A percentile compares a stretch with the other conserved stretches of the same genome.
Evolutionary conservation across 352 stramenopile species (phyloP).

Genomic region (Pythium grandisporangium): DNA sequence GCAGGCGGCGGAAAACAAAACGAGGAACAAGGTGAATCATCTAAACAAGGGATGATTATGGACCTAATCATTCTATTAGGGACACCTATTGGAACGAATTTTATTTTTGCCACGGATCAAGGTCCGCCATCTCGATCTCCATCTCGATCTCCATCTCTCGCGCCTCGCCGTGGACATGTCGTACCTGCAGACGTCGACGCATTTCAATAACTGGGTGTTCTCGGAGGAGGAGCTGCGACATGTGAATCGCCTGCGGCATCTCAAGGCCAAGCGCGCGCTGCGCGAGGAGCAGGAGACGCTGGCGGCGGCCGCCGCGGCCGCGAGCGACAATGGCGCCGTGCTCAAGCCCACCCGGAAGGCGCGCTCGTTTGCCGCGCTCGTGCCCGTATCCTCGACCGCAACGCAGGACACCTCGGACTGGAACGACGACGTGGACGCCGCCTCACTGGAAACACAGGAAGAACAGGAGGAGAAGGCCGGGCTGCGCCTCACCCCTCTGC

Average conservation of each 20-base stretch:
- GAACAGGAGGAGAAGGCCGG: conserved; percentile 42
- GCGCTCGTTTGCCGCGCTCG: conserved; percentile 68
- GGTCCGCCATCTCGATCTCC: too few relatives aligned
- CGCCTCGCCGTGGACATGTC: too few relatives aligned
- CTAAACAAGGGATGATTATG: too few relatives aligned
- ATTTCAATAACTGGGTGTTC: conserved; percentile 89
- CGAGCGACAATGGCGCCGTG: conserved; percentile 6
- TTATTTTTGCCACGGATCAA: too few relatives aligned
- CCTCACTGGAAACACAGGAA: conserved; percentile 28
- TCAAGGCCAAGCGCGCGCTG: conserved; percentile 53
- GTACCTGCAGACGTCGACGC: conserved; percentile 77
- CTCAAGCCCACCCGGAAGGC: conserved; percentile 36
- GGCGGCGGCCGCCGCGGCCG: conserved; percentile 16
- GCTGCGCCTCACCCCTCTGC: conserved; percentile 31
- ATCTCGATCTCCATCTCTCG: too few relatives aligned
- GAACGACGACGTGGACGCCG: conserved; percentile 61
- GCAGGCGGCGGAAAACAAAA: too few relatives aligned
- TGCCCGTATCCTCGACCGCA: conserved; percentile 55
- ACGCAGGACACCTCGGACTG: conserved; percentile 56
- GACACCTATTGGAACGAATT: too few relatives aligned
- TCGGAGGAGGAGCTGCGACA: conserved; percentile 41
- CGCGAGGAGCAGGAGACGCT: conserved; percentile 46
- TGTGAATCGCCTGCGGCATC: conserved; percentile 44
- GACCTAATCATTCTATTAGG: too few relatives aligned
- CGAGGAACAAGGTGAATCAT: too few relatives aligned